These are phyloP conservation scores for Staphylotrichum longicolle DNA, from an alignment of 495 filamentous ascomycete genomes.

Conservation along the genomic window DNA sequence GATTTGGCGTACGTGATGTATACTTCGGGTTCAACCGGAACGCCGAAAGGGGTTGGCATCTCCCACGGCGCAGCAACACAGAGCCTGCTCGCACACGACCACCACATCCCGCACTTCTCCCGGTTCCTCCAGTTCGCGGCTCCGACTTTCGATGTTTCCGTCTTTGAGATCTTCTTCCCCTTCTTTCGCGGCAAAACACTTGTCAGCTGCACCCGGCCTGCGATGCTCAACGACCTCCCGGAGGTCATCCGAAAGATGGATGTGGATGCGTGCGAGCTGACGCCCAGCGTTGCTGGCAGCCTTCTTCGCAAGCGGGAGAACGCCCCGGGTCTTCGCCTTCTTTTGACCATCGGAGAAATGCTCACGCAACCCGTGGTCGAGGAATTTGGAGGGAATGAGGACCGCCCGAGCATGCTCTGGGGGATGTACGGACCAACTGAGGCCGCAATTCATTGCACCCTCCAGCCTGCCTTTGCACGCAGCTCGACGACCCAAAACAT, in stretches of 20 bases:
- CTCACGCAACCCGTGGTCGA: conserved; percentile 66
- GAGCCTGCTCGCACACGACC: conserved; percentile 71
- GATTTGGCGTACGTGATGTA: conserved; percentile 87
- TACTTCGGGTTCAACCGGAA: conserved; percentile 85
- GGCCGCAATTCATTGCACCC: conserved; percentile 68
- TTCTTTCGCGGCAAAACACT: conserved; percentile 67
- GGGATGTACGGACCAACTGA: conserved; percentile 90
- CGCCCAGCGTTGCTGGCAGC: conserved; percentile 73
- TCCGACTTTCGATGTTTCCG: conserved; percentile 83
- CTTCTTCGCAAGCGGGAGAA: conserved; percentile 58
- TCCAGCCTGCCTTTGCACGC: conserved; percentile 38
- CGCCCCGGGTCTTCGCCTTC: conserved; percentile 59
- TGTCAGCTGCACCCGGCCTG: conserved; percentile 60
- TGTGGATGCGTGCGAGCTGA: conserved; percentile 79
- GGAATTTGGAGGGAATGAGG: conserved; percentile 60
- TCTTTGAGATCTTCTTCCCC: conserved; percentile 88
- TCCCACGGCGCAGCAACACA: conserved; percentile 76
- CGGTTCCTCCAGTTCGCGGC: conserved; percentile 85
- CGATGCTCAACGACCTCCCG: conserved; percentile 69
- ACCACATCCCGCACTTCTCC: conserved; percentile 65
- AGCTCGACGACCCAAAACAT: conserved; percentile 61
- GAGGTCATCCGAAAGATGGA: conserved; percentile 58
- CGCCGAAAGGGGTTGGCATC: conserved; percentile 78
- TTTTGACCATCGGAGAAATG: conserved; percentile 88
- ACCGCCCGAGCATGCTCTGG: conserved; percentile 57